phyloP scores from a whole-genome alignment of 352 stramenopile genomes.

The Globisporangium echinulatum region DNA sequence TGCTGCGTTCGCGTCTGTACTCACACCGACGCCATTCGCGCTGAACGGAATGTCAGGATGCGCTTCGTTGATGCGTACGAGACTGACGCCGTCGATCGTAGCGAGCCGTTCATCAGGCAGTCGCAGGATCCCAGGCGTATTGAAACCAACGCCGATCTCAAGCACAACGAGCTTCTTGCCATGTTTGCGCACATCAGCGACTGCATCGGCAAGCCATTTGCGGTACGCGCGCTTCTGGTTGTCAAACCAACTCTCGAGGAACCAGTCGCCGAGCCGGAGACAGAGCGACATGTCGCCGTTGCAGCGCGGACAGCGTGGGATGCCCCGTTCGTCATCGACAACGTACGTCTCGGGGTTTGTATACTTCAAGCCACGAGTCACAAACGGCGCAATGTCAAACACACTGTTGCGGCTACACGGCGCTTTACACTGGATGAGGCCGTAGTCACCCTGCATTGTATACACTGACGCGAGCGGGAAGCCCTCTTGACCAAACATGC shows the following conservation, averaged over 20 bases:
- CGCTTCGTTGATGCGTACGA: slow-evolving; percentile 54
- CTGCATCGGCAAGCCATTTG: slow-evolving; percentile 26
- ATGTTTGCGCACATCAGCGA: slow-evolving; percentile 24
- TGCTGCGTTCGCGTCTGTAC: slow-evolving; percentile 34
- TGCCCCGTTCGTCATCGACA: slow-evolving; percentile 38
- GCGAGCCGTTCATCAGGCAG: slow-evolving; percentile 51
- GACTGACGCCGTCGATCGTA: slow-evolving; percentile 26
- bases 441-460: slow-evolving; percentile 61
- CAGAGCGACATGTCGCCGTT: slow-evolving; percentile 44
- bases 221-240: slow-evolving; percentile 29
- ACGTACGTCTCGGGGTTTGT: slow-evolving; percentile 51
- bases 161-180: slow-evolving; percentile 62
- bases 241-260: slow-evolving; percentile 38
- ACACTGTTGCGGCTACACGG: slow-evolving; percentile 40
- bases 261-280: slow-evolving; percentile 39
- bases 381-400: slow-evolving; percentile 45
- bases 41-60: slow-evolving; percentile 51
- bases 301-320: slow-evolving; percentile 49
- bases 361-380: slow-evolving; percentile 39
- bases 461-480: slow-evolving; percentile 49
- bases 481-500: slow-evolving; percentile 66
- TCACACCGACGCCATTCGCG: slow-evolving; percentile 36
- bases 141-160: slow-evolving; percentile 66
- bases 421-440: slow-evolving; percentile 41
- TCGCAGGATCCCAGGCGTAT: slow-evolving; percentile 55